These are phyloP conservation scores for Paramecium sexaurelia DNA, from an alignment of 73 alveolate genomes.

Conservation along the genomic window DNA sequence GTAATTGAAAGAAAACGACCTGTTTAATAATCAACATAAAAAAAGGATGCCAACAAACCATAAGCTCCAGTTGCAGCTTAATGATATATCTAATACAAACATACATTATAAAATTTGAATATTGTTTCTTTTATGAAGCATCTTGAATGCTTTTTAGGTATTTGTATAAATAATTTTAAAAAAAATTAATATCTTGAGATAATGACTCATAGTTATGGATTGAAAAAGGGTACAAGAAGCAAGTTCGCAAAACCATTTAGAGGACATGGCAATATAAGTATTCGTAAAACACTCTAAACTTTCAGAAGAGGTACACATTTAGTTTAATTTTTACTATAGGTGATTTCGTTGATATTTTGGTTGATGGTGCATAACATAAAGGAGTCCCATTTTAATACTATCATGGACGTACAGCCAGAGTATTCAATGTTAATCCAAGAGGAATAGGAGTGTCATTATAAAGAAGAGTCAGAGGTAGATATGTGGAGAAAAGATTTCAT, in stretches of 20 bases:
- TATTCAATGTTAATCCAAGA: constrained; percentile 87
- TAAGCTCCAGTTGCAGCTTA: constrained; percentile 39
- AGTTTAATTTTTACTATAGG: constrained; percentile 71
- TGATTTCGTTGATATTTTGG: constrained; percentile 91
- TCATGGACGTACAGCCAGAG: constrained; percentile 95
- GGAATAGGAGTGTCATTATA: constrained; percentile 85
- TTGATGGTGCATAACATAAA: constrained; percentile 91
- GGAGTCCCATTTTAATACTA: constrained; percentile 91
- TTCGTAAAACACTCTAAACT: constrained; percentile 81
- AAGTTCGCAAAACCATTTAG: constrained; percentile 86
- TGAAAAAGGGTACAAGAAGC: constrained; percentile 94
- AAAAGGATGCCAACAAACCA: constrained; percentile 15
- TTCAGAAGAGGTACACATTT: constrained; percentile 86
- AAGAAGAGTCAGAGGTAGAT: constrained; percentile 87
- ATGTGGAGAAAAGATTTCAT: constrained; percentile 89
- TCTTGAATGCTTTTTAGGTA: not conserved
- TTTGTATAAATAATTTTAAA: not conserved
- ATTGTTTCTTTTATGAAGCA: not conserved
- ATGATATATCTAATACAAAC: constrained; percentile 25
- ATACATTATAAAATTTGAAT: not conserved
- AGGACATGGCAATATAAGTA: constrained; percentile 84
- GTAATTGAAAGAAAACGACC: constrained; percentile 56
- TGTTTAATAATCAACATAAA: not conserved
- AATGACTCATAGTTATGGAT: constrained; percentile 95
- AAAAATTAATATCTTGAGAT: not conserved